Conservation (phyloP, 768 basidiomycete species). For the Collybia sordida region DNA sequence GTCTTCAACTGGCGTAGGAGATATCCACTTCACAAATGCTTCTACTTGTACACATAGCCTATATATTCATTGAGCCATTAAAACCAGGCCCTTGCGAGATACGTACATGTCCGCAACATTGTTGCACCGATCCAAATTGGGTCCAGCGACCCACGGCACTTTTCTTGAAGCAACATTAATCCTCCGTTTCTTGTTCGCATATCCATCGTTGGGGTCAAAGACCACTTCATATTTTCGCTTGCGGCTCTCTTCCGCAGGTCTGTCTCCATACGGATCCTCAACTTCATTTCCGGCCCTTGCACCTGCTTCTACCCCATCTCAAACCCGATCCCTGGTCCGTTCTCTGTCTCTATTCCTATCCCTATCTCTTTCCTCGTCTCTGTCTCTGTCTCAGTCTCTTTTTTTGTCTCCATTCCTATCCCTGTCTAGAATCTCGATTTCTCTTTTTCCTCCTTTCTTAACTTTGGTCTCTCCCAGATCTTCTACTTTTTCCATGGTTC, state of each 20-base stretch:
- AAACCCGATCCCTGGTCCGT: constrained; percentile 7
- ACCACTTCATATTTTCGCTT: constrained; percentile 45
- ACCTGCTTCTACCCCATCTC: too few species aligned
- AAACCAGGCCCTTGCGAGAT: background rate
- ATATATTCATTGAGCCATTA: constrained; percentile 7
- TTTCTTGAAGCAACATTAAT: constrained; percentile 51
- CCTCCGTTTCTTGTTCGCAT: constrained; percentile 52
- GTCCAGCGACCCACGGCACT: constrained; percentile 67
- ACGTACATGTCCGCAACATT: constrained; percentile 87
- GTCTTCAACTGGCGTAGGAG: constrained; percentile 82
- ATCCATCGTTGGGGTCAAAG: constrained; percentile 48
- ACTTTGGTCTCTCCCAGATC: too few species aligned
- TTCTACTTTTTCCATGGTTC: too few species aligned
- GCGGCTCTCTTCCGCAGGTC: constrained; percentile 22
- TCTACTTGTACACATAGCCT: constrained; percentile 88
- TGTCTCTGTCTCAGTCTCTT: constrained; percentile 6
- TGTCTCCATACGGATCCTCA: constrained; percentile 12
- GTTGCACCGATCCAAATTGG: constrained; percentile 72
- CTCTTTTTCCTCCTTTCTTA: too few species aligned
- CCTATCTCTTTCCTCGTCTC: too few species aligned
- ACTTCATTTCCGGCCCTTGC: constrained; percentile 16
- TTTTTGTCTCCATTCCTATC: constrained; percentile 1
- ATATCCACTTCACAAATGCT: constrained; percentile 85
- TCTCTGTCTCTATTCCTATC: constrained; percentile 5
- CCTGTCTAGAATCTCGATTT: too few species aligned